These are phyloP conservation scores for Candida patagonica DNA, from an alignment of 805 yeast species.

Conservation along the genomic window DNA sequence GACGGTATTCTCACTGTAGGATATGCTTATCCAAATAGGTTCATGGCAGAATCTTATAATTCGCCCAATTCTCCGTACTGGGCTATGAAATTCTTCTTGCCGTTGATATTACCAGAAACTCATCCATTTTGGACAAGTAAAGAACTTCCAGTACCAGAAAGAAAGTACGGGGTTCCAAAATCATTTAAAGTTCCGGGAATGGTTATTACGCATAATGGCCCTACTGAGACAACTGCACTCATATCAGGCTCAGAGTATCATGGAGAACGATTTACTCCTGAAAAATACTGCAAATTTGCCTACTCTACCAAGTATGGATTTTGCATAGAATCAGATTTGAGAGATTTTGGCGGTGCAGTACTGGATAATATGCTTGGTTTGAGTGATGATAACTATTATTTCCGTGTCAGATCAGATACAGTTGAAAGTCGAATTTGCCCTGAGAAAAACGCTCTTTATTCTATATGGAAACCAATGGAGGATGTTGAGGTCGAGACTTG, in stretches of 20 bases:
- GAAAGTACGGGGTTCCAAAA: too few species aligned
- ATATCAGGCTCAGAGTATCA: slow-evolving; percentile 13
- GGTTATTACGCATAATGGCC: slow-evolving; percentile 13
- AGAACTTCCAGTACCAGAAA: too few species aligned
- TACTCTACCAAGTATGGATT: slow-evolving; percentile 20
- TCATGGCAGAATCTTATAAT: slow-evolving; percentile 21
- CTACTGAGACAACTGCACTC: slow-evolving; percentile 7
- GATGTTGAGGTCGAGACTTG: slow-evolving; percentile 18
- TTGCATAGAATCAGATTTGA: slow-evolving; percentile 13
- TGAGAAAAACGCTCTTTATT: slow-evolving; percentile 8
- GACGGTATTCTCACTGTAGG: slow-evolving; percentile 19
- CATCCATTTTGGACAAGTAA: slow-evolving; percentile 18
- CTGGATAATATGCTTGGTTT: slow-evolving; percentile 18
- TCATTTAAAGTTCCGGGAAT: slow-evolving; percentile 12
- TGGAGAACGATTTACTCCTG: slow-evolving; percentile 10
- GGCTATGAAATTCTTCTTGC: slow-evolving; percentile 18
- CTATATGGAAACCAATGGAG: slow-evolving; percentile 15
- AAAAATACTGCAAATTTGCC: slow-evolving; percentile 22
- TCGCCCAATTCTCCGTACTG: slow-evolving; percentile 22
- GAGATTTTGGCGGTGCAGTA: slow-evolving; percentile 10
- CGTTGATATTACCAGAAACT: slow-evolving; percentile 16
- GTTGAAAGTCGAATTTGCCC: slow-evolving; percentile 6
- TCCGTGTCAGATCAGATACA: slow-evolving; percentile 10
- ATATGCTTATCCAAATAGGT: slow-evolving; percentile 19
- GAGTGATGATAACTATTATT: slow-evolving; percentile 14